Conservation (phyloP, 225 moss, liverwort and hornwort species). For the Physcomitrium patens region DNA sequence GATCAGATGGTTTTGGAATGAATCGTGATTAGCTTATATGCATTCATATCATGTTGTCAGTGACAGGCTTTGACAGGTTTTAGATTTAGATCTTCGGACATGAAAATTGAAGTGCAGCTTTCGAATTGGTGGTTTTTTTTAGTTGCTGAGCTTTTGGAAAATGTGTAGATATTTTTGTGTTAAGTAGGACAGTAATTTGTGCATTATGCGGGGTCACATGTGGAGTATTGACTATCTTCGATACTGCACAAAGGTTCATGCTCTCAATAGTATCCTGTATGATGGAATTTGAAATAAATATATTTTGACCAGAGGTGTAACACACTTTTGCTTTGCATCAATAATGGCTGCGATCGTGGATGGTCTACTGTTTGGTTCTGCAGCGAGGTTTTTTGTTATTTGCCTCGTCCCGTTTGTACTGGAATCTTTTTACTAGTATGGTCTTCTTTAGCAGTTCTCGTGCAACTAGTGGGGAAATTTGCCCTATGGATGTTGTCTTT, state of each 20-base stretch:
- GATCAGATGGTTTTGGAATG: neutral
- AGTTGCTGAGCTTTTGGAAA: slow-evolving; percentile 12
- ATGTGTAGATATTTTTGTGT: neutral
- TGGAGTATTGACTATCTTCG: slow-evolving; percentile 14
- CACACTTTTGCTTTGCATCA: neutral
- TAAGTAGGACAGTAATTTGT: neutral
- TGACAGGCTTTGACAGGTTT: neutral
- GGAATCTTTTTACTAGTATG: too few relatives aligned
- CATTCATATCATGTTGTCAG: slow-evolving; percentile 5
- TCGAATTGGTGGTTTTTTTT: slow-evolving; percentile 10
- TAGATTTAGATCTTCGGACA: slow-evolving; percentile 12
- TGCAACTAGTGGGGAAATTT: too few relatives aligned
- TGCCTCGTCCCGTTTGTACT: neutral
- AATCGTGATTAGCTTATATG: slow-evolving; percentile 7
- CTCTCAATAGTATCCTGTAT: slow-evolving; percentile 19
- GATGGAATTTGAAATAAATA: slow-evolving; percentile 24
- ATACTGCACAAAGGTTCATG: slow-evolving; percentile 11
- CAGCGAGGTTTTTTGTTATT: neutral
- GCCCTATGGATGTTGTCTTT: too few relatives aligned
- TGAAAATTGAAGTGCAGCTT: slow-evolving; percentile 1
- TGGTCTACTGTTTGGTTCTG: neutral
- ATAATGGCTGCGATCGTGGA: neutral
- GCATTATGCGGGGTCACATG: slow-evolving; percentile 8
- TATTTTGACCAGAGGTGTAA: neutral
- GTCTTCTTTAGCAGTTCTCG: too few relatives aligned